phyloP scores from a whole-genome alignment of 2,329 filamentous ascomycete species.

The Lecanosticta acicola region DNA sequence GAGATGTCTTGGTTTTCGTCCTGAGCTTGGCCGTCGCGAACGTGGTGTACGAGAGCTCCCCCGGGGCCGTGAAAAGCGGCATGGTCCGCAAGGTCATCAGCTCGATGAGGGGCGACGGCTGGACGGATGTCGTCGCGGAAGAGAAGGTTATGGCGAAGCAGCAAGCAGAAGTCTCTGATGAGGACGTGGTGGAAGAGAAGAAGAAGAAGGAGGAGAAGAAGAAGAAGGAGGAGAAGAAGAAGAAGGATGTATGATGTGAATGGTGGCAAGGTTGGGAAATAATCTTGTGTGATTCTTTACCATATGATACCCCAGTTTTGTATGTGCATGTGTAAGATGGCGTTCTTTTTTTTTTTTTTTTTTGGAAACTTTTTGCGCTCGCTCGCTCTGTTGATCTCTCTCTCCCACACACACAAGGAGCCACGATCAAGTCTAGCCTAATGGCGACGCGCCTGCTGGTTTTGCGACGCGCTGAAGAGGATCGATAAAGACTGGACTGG shows the following conservation, averaged over 20 bases:
- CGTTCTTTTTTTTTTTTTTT: neutral
- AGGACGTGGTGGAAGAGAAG: slow-evolving; percentile 19
- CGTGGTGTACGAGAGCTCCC: slow-evolving; percentile 67
- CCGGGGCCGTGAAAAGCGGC: slow-evolving; percentile 60
- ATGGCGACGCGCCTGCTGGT: too few species aligned
- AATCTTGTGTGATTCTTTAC: neutral
- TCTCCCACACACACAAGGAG: too few species aligned
- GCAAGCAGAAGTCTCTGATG: neutral
- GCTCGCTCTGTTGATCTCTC: too few species aligned
- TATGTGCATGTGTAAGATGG: neutral
- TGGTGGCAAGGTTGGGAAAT: too few species aligned
- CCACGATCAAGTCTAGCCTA: too few species aligned
- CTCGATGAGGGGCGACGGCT: slow-evolving; percentile 70
- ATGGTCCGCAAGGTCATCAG: slow-evolving; percentile 66
- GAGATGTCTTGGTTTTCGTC: slow-evolving; percentile 80
- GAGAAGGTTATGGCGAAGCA: slow-evolving; percentile 11
- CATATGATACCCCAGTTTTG: slow-evolving; percentile 3
- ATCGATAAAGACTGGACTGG: too few species aligned
- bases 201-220: slow-evolving; percentile 16
- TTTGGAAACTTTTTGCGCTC: neutral
- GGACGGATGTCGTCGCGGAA: slow-evolving; percentile 50
- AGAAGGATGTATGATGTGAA: slow-evolving; percentile 1
- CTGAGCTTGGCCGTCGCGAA: slow-evolving; percentile 72
- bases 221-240: neutral
- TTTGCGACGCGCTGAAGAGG: too few species aligned